Conservation (phyloP, 139 green algal species). For the Tetraselmis striata region DNA sequence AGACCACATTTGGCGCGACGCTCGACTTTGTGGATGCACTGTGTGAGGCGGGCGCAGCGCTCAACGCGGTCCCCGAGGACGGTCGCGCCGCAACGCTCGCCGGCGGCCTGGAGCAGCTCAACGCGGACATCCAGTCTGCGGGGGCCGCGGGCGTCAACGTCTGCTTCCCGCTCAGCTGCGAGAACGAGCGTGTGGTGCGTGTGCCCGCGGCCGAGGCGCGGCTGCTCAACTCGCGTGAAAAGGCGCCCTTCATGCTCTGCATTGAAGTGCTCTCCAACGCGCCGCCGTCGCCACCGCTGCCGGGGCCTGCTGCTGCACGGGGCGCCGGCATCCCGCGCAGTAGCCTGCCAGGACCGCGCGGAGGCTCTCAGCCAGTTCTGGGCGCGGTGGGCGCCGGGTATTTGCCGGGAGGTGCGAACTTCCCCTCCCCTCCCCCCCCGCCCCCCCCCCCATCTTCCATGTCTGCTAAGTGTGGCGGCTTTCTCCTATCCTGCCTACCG, state of each 20-base stretch:
- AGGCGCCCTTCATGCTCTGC: constrained; percentile 77
- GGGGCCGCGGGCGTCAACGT: constrained; percentile 55
- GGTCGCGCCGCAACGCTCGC: constrained; percentile 28
- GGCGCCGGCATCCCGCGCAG: not conserved
- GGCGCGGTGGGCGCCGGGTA: not conserved
- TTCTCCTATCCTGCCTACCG: no score
- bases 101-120: constrained; percentile 48
- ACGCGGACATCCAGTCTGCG: constrained; percentile 60
- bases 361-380: not conserved
- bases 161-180: constrained; percentile 76
- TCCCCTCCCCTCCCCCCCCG: no score
- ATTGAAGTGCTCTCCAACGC: constrained; percentile 63
- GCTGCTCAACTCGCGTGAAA: constrained; percentile 85
- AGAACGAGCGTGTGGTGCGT: constrained; percentile 71
- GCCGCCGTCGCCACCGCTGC: not conserved
- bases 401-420: not conserved
- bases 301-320: not conserved
- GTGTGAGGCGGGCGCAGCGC: constrained; percentile 68
- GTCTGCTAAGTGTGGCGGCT: no score
- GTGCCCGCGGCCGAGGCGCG: constrained; percentile 70
- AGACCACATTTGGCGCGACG: constrained; percentile 82
- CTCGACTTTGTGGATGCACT: constrained; percentile 95
- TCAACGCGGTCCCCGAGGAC: constrained; percentile 62
- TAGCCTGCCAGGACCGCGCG: not conserved
- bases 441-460: no score